phyloP scores from a whole-genome alignment of 108 stramenopile species.

The Cyclotella baltica region DNA sequence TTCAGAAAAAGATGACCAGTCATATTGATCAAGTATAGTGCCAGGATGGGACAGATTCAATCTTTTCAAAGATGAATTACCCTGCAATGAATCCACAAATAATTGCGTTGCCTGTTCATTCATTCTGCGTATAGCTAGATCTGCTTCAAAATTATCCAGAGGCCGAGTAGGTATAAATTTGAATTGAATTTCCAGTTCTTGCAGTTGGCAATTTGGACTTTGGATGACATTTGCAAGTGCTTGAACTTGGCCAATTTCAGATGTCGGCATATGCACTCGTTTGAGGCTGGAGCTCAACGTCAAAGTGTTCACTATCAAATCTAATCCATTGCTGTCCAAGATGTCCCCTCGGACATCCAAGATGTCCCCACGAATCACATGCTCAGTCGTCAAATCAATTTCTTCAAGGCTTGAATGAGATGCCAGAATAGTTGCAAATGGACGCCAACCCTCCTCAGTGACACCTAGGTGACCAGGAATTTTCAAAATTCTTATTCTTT shows the following conservation, averaged over 20 bases:
- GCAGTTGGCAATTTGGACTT: neutral
- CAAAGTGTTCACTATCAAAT: neutral
- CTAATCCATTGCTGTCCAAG: neutral
- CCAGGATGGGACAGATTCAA: neutral
- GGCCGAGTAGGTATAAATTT: neutral
- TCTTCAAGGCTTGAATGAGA: neutral
- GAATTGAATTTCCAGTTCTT: neutral
- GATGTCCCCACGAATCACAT: too few species aligned
- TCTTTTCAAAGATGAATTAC: neutral
- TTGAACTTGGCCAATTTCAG: neutral
- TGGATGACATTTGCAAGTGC: neutral
- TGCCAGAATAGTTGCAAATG: neutral
- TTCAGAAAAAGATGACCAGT: neutral
- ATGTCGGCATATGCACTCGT: neutral
- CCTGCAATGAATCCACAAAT: neutral
- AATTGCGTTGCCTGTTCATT: neutral
- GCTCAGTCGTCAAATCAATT: neutral
- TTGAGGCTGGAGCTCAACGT: neutral
- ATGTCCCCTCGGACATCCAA: neutral
- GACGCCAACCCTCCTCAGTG: neutral
- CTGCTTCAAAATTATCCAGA: neutral
- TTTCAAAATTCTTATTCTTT: neutral
- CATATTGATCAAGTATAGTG: neutral
- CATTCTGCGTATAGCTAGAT: neutral
- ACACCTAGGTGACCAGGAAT: neutral